Evolutionary conservation across 768 basidiomycete genomes (phyloP).

Genomic region (Auricularia cornea): DNA sequence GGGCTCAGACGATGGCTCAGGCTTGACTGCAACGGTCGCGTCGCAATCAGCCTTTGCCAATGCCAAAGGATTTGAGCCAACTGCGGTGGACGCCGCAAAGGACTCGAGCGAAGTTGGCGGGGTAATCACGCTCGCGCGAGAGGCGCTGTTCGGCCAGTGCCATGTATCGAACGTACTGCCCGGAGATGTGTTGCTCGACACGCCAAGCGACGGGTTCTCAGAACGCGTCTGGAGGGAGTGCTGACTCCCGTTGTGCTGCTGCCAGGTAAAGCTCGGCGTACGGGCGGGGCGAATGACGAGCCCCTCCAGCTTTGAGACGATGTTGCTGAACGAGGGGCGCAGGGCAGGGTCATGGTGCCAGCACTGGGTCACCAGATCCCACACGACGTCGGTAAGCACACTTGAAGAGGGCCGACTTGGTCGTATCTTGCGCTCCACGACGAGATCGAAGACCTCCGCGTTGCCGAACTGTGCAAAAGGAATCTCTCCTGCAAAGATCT

Average conservation of each 20-base stretch:
- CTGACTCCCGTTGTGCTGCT: background rate
- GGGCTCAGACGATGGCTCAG: too few relatives aligned
- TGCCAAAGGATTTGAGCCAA: too few relatives aligned
- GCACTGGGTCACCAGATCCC: background rate
- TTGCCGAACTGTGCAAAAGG: background rate
- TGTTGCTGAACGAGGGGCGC: background rate
- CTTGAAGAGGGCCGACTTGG: background rate
- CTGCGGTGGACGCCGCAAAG: background rate
- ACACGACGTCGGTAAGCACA: background rate
- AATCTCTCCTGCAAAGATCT: background rate
- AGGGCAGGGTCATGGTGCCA: background rate
- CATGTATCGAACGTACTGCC: background rate
- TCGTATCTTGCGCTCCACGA: background rate
- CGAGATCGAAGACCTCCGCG: background rate
- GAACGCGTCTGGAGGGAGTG: background rate
- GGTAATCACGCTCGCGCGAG: background rate
- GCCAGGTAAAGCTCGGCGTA: background rate
- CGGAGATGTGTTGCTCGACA: background rate
- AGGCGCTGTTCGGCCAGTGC: background rate
- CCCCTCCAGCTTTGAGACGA: background rate
- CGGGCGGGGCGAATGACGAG: background rate
- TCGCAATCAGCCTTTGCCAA: too few relatives aligned
- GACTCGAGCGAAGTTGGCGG: background rate
- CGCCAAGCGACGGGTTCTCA: background rate
- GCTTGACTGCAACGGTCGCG: too few relatives aligned